phyloP scores from a whole-genome alignment of 2,329 filamentous ascomycete species.

The Alternaria brassicae region DNA sequence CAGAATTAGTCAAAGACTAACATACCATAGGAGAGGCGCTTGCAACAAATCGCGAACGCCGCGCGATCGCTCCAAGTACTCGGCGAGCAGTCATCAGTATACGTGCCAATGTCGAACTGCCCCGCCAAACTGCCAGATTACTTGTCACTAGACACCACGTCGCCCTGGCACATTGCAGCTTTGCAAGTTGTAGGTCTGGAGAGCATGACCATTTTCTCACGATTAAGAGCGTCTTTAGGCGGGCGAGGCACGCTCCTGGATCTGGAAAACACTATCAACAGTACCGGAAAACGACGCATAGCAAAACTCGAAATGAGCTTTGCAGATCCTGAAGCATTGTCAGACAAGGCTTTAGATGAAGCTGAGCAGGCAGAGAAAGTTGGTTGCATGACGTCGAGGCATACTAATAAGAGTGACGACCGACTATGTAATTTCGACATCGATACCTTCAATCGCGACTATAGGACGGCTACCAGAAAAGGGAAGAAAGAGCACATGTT shows the following conservation, averaged over 20 bases:
- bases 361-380: conserved; percentile 39
- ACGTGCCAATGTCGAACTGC: conserved; percentile 74
- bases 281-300: conserved; percentile 79
- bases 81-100: conserved; percentile 74
- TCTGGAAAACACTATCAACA: conserved; percentile 72
- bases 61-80: conserved; percentile 75
- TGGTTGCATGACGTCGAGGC: conserved; percentile 33
- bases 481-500: conserved; percentile 50
- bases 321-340: conserved; percentile 47
- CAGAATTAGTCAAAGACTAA: conserved; percentile 15
- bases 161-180: conserved; percentile 81
- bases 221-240: conserved; percentile 61
- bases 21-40: conserved; percentile 62
- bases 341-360: conserved; percentile 27
- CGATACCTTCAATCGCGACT: conserved; percentile 44
- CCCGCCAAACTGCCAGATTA: conserved; percentile 64
- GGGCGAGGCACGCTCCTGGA: conserved; percentile 64
- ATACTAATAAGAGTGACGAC: conserved; percentile 25
- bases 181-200: conserved; percentile 80
- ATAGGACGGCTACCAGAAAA: conserved; percentile 23
- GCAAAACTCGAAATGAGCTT: conserved; percentile 76
- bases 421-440: conserved; percentile 42
- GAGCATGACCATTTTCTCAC: conserved; percentile 76
- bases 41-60: conserved; percentile 73
- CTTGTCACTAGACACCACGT: conserved; percentile 66